Evolutionary conservation across 257 asterid species (phyloP).

Genomic region (Solanum ahanhuiri): DNA sequence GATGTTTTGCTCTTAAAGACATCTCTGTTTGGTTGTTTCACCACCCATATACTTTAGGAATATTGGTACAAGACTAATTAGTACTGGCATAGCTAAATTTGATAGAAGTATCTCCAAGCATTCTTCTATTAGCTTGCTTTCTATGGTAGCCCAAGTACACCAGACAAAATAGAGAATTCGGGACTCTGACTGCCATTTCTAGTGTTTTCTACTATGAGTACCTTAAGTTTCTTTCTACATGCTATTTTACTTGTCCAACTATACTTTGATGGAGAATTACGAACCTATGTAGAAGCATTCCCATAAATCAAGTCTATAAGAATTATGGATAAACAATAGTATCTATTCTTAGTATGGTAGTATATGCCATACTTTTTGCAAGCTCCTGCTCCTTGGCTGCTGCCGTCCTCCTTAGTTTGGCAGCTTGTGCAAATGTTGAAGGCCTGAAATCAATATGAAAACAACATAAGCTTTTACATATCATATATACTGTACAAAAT

Average conservation of each 20-base stretch:
- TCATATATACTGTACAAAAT: neutral
- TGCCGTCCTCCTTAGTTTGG: slow-evolving; percentile 76
- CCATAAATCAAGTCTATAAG: neutral
- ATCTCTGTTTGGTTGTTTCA: neutral
- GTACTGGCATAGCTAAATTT: neutral
- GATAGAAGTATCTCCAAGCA: neutral
- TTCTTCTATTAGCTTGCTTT: neutral
- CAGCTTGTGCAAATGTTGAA: slow-evolving; percentile 98
- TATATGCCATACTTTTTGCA: slow-evolving; percentile 38
- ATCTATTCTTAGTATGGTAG: neutral
- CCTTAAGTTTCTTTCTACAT: neutral
- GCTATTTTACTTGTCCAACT: neutral
- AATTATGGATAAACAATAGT: neutral
- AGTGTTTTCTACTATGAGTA: neutral
- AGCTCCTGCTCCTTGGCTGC: slow-evolving; percentile 92
- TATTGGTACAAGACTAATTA: neutral
- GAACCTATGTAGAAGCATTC: neutral
- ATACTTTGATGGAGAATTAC: neutral
- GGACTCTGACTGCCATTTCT: neutral
- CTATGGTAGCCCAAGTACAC: neutral
- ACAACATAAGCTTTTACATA: neutral
- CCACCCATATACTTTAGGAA: neutral
- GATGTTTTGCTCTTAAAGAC: neutral
- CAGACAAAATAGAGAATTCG: neutral
- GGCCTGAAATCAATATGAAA: slow-evolving; percentile 50